Conservation (phyloP, 352 stramenopile species). For the Aphanomyces invadans region DNA sequence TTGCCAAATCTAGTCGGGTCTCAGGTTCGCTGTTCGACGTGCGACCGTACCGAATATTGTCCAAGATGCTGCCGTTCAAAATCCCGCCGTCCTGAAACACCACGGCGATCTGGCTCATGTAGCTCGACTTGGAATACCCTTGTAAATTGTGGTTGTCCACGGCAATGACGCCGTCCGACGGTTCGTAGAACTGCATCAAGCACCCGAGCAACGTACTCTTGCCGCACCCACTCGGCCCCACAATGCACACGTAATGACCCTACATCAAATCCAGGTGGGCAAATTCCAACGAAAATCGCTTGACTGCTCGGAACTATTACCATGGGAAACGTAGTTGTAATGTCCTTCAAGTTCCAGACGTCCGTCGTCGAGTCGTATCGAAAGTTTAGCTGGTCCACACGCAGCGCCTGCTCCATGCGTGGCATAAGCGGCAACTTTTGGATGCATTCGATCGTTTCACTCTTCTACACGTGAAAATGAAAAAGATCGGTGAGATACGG, state of each 20-base stretch:
- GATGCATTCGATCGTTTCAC: conserved; percentile 39
- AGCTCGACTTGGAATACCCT: conserved; percentile 80
- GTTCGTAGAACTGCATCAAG: conserved; percentile 83
- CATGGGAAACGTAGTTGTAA: conserved; percentile 60
- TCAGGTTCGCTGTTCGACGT: neutral
- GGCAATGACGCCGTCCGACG: conserved; percentile 65
- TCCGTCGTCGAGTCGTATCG: conserved; percentile 1
- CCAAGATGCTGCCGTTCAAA: conserved; percentile 80
- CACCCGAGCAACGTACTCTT: conserved; percentile 82
- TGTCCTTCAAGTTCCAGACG: conserved; percentile 52
- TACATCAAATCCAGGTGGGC: neutral
- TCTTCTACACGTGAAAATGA: neutral
- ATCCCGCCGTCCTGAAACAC: conserved; percentile 83
- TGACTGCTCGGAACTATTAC: conserved; percentile 28
- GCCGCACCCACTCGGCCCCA: conserved; percentile 72
- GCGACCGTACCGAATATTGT: conserved; percentile 68
- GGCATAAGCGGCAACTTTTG: conserved; percentile 41
- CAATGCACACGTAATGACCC: conserved; percentile 63
- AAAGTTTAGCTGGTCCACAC: conserved; percentile 59
- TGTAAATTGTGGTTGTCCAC: conserved; percentile 77
- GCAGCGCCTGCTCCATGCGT: conserved; percentile 74
- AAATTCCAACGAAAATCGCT: too few species aligned
- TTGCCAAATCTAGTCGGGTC: conserved; percentile 39
- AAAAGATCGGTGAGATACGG: too few species aligned
- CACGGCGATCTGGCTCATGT: conserved; percentile 80